Evolutionary conservation across 1,139 yeast species (phyloP).

Genomic region (Lodderomyces elongisporus): DNA sequence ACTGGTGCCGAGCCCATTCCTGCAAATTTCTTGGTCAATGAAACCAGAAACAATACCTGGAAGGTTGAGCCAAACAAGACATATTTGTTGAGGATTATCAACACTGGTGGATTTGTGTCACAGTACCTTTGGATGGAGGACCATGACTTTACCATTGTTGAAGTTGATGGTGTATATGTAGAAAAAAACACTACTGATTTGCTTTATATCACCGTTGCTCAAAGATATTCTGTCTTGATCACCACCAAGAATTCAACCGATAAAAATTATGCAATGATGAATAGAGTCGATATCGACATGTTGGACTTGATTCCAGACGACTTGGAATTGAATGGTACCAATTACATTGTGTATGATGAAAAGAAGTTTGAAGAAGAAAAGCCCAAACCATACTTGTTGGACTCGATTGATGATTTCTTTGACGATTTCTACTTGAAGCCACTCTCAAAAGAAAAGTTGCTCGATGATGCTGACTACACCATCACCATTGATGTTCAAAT

Average conservation of each 20-base stretch:
- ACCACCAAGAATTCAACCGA: slow-evolving; percentile 44
- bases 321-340: slow-evolving; percentile 50
- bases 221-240: slow-evolving; percentile 60
- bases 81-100: slow-evolving; percentile 57
- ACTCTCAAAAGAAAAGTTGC: slow-evolving; percentile 31
- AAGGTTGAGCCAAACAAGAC: slow-evolving; percentile 56
- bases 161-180: slow-evolving; percentile 67
- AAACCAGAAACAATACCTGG: slow-evolving; percentile 55
- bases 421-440: slow-evolving; percentile 60
- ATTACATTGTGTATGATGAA: slow-evolving; percentile 47
- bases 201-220: slow-evolving; percentile 65
- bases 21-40: slow-evolving; percentile 58
- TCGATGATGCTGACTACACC: slow-evolving; percentile 56
- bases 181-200: slow-evolving; percentile 53
- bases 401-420: slow-evolving; percentile 23
- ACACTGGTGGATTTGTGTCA: slow-evolving; percentile 67
- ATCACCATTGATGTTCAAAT: slow-evolving; percentile 56
- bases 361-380: slow-evolving; percentile 16
- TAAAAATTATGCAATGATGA: slow-evolving; percentile 58
- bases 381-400: slow-evolving; percentile 21
- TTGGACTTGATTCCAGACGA: slow-evolving; percentile 57
- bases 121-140: slow-evolving; percentile 66
- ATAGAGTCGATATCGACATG: slow-evolving; percentile 59
- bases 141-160: slow-evolving; percentile 63
- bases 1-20: slow-evolving; percentile 85